Conservation (phyloP, 106 monocot genomes). For the Acorus calamus region DNA sequence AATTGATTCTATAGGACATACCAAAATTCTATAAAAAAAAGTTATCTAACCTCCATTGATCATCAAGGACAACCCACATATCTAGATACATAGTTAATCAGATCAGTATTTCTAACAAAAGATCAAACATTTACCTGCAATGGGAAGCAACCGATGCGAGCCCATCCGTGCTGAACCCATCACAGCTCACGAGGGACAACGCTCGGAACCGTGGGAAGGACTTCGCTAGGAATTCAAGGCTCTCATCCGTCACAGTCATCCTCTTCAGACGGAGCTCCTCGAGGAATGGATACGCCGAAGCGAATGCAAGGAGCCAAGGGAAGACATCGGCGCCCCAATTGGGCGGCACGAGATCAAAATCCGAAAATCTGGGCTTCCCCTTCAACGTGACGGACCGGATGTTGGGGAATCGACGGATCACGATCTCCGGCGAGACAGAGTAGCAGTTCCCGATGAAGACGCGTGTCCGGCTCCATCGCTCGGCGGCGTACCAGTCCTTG, state of each 20-base stretch:
- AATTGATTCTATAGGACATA: too few species aligned
- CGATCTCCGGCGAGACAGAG: conserved; percentile 24
- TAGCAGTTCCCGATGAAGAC: conserved; percentile 52
- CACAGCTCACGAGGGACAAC: conserved; percentile 34
- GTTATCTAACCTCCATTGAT: too few species aligned
- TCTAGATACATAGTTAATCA: too few species aligned
- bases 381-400: conserved; percentile 23
- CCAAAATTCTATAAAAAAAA: too few species aligned
- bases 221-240: conserved; percentile 23
- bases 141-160: conserved; percentile 14
- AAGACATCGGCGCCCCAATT: conserved; percentile 32
- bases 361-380: conserved; percentile 41
- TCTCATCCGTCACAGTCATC: conserved; percentile 34
- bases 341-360: conserved; percentile 41
- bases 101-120: background rate
- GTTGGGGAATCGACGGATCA: conserved; percentile 21
- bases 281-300: conserved; percentile 22
- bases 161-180: conserved; percentile 48
- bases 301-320: conserved; percentile 26
- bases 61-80: too few species aligned
- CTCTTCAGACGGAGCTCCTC: conserved; percentile 42
- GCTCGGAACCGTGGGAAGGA: conserved; percentile 34
- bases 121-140: conserved; percentile 34
- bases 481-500: conserved; percentile 31
- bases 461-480: conserved; percentile 26